Conservation (phyloP, 108 stramenopile species). For the Mediolabrus comicus region DNA sequence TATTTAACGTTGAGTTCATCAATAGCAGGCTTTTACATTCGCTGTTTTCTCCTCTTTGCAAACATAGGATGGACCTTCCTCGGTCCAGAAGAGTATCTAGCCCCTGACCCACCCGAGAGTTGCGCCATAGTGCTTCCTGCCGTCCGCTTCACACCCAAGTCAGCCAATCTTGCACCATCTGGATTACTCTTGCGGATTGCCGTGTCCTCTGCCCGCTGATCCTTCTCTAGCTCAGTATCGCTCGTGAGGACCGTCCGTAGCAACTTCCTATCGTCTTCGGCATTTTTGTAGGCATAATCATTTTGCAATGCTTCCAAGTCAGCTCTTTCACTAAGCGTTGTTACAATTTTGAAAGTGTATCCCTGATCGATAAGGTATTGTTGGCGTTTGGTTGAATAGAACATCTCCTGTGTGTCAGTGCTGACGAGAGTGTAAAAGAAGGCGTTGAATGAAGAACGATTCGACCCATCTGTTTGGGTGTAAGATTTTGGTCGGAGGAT, state of each 20-base stretch:
- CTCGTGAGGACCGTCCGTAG: constrained; percentile 72
- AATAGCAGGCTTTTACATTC: not conserved
- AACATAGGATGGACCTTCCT: constrained; percentile 85
- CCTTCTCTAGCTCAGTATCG: constrained; percentile 80
- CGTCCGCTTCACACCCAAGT: constrained; percentile 70
- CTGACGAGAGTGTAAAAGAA: constrained; percentile 99
- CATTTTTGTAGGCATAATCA: constrained; percentile 70
- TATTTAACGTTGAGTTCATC: too few relatives aligned
- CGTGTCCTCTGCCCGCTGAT: constrained; percentile 83
- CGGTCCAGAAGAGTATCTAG: constrained; percentile 58
- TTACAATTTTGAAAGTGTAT: constrained; percentile 99
- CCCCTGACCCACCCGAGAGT: constrained; percentile 74
- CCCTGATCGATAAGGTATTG: constrained; percentile 99
- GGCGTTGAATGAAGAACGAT: constrained; percentile 92
- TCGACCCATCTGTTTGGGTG: constrained; percentile 89
- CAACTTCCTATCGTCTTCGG: constrained; percentile 72
- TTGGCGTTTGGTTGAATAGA: constrained; percentile 95
- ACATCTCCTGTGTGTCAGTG: constrained; percentile 98
- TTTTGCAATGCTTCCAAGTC: constrained; percentile 66
- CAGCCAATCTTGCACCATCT: constrained; percentile 81
- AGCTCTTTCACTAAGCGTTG: constrained; percentile 81
- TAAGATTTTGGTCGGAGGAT: constrained; percentile 95
- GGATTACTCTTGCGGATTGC: constrained; percentile 89
- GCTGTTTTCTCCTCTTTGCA: constrained; percentile 60
- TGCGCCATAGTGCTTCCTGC: constrained; percentile 77